Percentiles rank a stretch among this genome's conserved stretches.
Evolutionary conservation across 192 early-diverging fungal species (phyloP).

Genomic region (Gamsiella multidivaricata): DNA sequence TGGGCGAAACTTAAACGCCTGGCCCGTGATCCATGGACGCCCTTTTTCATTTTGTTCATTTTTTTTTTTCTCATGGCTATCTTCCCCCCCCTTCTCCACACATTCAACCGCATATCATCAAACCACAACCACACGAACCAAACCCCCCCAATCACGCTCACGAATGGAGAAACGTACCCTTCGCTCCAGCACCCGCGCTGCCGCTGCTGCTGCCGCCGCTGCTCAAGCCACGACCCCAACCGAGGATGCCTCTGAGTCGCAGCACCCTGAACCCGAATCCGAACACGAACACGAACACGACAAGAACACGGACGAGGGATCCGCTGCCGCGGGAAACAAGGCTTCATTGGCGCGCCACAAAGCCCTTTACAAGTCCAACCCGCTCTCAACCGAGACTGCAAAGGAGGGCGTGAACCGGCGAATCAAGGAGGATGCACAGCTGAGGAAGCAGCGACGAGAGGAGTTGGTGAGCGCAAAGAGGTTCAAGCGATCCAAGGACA

Average conservation of each 20-base stretch:
- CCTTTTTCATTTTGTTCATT: neutral
- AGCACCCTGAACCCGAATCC: no score
- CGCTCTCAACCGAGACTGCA: conserved; percentile 53
- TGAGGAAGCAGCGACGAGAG: conserved; percentile 74
- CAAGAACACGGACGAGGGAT: conserved; percentile 25
- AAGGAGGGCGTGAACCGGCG: conserved; percentile 65
- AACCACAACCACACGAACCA: neutral
- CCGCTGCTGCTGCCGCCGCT: conserved; percentile 20
- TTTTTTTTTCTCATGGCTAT: conserved; percentile 6
- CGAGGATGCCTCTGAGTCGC: no score
- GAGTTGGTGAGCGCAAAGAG: conserved; percentile 77
- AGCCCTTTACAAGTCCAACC: conserved; percentile 62
- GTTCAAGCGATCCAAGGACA: conserved; percentile 56
- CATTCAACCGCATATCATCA: neutral
- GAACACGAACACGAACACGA: conserved; percentile 18
- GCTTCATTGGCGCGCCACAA: conserved; percentile 20
- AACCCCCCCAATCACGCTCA: no score
- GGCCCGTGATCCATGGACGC: conserved; percentile 8
- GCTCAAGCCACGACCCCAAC: conserved; percentile 12
- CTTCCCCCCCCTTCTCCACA: conserved; percentile 1
- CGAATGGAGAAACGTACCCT: conserved; percentile 43
- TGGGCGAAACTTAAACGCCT: no score
- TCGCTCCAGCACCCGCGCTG: conserved; percentile 36
- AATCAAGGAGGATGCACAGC: conserved; percentile 64
- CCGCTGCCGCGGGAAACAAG: conserved; percentile 1